phyloP scores from a whole-genome alignment of 2,329 filamentous ascomycete genomes.

The Fusarium pseudoanthophilum region DNA sequence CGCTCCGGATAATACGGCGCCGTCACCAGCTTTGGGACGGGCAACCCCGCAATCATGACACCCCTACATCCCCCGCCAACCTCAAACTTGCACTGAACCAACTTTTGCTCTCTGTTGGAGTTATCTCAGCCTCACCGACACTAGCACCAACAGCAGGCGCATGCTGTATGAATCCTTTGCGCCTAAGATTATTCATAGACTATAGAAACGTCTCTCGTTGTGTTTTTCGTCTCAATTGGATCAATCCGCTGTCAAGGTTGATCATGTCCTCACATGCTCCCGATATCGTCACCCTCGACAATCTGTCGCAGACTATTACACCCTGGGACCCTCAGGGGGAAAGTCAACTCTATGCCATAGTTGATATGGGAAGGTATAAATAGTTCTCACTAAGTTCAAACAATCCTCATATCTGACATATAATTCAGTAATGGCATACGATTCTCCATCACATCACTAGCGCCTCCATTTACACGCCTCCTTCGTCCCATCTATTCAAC shows the following conservation, averaged over 20 bases:
- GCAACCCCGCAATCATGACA: constrained; percentile 29
- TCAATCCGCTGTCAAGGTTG: neutral
- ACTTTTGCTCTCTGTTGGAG: constrained; percentile 1
- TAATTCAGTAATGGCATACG: constrained; percentile 83
- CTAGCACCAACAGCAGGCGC: neutral
- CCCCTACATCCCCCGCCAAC: constrained; percentile 25
- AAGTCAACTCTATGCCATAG: constrained; percentile 65
- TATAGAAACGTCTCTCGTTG: neutral
- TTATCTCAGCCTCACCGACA: neutral
- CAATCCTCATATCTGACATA: neutral
- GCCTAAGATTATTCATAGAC: neutral
- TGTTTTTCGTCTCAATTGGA: neutral
- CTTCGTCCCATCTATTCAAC: constrained; percentile 82
- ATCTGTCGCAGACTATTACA: constrained; percentile 60
- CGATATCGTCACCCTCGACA: constrained; percentile 63
- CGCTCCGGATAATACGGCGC: constrained; percentile 23
- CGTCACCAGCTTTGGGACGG: constrained; percentile 23
- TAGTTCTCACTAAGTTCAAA: neutral
- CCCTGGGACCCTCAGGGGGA: constrained; percentile 58
- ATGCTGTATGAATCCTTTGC: constrained; percentile 4
- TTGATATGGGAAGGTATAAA: constrained; percentile 69
- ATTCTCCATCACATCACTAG: constrained; percentile 88
- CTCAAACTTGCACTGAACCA: constrained; percentile 13
- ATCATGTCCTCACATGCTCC: constrained; percentile 47
- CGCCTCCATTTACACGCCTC: constrained; percentile 75